These are phyloP conservation scores for Phtheirospermum japonicum DNA, from an alignment of 257 asterid genomes.

Conservation along the genomic window DNA sequence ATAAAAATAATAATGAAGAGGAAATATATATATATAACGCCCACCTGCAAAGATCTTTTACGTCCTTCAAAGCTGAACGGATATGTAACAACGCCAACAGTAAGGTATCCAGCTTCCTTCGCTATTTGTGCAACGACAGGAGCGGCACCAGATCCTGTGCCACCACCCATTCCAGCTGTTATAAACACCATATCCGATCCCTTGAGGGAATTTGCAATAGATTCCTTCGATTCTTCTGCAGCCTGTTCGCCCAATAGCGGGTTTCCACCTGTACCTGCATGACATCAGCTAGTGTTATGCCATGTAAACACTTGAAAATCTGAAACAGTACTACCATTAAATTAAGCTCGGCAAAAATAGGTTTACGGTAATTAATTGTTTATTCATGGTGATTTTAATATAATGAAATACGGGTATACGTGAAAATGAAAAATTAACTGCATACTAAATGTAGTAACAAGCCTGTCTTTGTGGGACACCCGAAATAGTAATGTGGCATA, in stretches of 20 bases:
- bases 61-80: slow-evolving; percentile 99
- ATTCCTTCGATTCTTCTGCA: slow-evolving; percentile 95
- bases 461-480: no score
- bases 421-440: no score
- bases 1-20: background rate
- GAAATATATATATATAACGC: slow-evolving; percentile 22
- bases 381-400: no score
- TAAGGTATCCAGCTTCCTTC: slow-evolving; percentile 90
- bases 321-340: slow-evolving; percentile 2
- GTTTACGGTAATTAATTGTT: slow-evolving; percentile 6
- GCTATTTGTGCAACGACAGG: slow-evolving; percentile 94
- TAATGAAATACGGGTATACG: no score
- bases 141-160: slow-evolving; percentile 99
- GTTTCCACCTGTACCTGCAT: slow-evolving; percentile 94
- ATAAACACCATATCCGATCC: slow-evolving; percentile 99
- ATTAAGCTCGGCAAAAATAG: background rate
- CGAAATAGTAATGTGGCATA: no score
- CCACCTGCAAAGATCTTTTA: slow-evolving; percentile 81
- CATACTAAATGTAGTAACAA: no score
- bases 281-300: slow-evolving; percentile 20
- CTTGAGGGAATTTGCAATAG: slow-evolving; percentile 78
- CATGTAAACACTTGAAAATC: slow-evolving; percentile 2
- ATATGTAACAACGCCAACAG: slow-evolving; percentile 95
- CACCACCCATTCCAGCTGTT: slow-evolving; percentile 99
- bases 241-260: slow-evolving; percentile 97